Percentiles rank a stretch among this genome's conserved stretches.
Evolutionary conservation across 2,329 filamentous ascomycete genomes (phyloP).

Genomic region (Clathrospora elynae): DNA sequence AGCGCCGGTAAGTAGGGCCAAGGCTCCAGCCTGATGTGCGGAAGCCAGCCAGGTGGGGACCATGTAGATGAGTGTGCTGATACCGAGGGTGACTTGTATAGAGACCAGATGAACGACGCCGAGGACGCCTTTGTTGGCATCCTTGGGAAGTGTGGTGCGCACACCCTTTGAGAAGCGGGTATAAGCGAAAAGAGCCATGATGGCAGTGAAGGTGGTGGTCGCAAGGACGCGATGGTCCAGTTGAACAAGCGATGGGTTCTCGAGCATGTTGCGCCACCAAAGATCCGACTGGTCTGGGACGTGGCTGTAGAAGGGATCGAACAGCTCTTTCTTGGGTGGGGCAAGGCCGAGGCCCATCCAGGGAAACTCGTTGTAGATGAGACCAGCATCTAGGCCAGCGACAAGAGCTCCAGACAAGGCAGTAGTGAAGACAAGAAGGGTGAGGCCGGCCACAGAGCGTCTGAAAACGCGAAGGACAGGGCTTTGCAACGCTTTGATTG

Average conservation of each 20-base stretch:
- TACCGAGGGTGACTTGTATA: conserved; percentile 83
- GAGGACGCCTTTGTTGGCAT: conserved; percentile 72
- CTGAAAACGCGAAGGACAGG: conserved; percentile 76
- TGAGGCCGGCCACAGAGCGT: conserved; percentile 71
- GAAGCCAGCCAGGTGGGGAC: conserved; percentile 88
- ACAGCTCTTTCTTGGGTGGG: conserved; percentile 81
- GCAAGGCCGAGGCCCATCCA: conserved; percentile 86
- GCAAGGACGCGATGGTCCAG: conserved; percentile 93
- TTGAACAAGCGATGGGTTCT: conserved; percentile 95
- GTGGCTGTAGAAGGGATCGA: conserved; percentile 83
- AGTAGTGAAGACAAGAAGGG: conserved; percentile 80
- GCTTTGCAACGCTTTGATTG: conserved; percentile 64
- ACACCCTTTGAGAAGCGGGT: conserved; percentile 70
- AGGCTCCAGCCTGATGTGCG: conserved; percentile 86
- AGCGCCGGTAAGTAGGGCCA: conserved; percentile 82
- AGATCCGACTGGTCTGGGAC: conserved; percentile 78
- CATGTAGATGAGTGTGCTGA: conserved; percentile 89
- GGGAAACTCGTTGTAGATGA: conserved; percentile 99
- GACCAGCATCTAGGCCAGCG: conserved; percentile 89
- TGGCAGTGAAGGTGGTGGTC: conserved; percentile 81
- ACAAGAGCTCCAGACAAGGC: conserved; percentile 94
- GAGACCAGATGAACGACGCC: conserved; percentile 83
- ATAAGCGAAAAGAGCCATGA: conserved; percentile 82
- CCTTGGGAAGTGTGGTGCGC: conserved; percentile 60
- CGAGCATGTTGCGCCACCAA: conserved; percentile 96